These are phyloP conservation scores for Candida buenavistaensis DNA, from an alignment of 1,139 yeast species.

Conservation along the genomic window DNA sequence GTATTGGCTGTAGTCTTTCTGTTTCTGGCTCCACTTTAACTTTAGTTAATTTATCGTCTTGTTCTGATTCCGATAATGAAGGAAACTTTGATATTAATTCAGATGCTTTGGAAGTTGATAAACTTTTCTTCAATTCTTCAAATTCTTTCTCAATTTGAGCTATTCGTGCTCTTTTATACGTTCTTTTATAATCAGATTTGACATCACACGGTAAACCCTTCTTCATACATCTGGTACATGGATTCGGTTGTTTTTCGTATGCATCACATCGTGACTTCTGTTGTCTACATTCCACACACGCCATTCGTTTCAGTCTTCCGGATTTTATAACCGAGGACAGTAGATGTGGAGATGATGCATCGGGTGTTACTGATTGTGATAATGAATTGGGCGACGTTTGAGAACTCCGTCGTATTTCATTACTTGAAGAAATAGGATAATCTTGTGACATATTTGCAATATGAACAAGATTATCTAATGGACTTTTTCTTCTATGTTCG, in stretches of 20 bases:
- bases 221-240: conserved; percentile 80
- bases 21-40: not conserved
- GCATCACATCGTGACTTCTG: conserved; percentile 93
- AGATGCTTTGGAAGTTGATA: conserved; percentile 53
- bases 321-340: conserved; percentile 14
- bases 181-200: conserved; percentile 80
- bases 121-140: conserved; percentile 59
- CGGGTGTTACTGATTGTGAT: conserved; percentile 7
- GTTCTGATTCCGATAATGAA: conserved; percentile 16
- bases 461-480: conserved; percentile 44
- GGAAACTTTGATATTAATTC: conserved; percentile 41
- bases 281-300: conserved; percentile 95
- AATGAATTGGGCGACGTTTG: conserved; percentile 6
- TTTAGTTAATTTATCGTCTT: too few species aligned
- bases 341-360: conserved; percentile 8
- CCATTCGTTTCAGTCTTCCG: conserved; percentile 57
- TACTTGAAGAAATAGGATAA: conserved; percentile 30
- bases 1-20: too few species aligned
- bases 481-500: conserved; percentile 14
- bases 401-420: conserved; percentile 15
- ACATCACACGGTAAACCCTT: conserved; percentile 69
- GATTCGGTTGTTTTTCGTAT: conserved; percentile 68
- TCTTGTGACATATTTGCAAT: conserved; percentile 48
- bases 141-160: conserved; percentile 84
- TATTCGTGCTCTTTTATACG: conserved; percentile 82